Percentiles rank a stretch among this genome's conserved stretches.
phyloP scores from a whole-genome alignment of 345 rosid species.

The Gossypium anomalum region DNA sequence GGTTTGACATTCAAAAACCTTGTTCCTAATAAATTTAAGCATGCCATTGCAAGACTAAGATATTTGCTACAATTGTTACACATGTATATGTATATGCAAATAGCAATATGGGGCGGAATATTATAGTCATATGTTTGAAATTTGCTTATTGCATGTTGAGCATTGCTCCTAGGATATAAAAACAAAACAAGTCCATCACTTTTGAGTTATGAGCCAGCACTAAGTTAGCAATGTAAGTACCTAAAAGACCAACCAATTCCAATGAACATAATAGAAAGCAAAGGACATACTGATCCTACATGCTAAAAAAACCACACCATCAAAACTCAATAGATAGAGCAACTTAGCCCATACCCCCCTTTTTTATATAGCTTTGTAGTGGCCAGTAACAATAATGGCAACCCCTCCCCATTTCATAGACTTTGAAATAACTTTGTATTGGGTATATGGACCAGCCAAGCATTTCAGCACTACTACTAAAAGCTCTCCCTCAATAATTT shows the following conservation, averaged over 20 bases:
- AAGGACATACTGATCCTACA: background rate
- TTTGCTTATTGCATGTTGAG: background rate
- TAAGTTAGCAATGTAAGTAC: background rate
- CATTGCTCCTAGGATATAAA: background rate
- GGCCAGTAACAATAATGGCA: background rate
- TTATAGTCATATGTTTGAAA: background rate
- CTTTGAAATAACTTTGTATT: background rate
- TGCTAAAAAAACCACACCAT: background rate
- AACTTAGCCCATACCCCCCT: background rate
- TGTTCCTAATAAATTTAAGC: no score
- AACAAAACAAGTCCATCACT: conserved; percentile 4
- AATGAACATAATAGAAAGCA: background rate
- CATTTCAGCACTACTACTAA: background rate
- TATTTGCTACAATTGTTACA: background rate
- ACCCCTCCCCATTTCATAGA: no score
- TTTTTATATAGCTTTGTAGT: background rate
- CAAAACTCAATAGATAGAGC: background rate
- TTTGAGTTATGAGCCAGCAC: background rate
- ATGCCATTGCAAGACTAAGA: no score
- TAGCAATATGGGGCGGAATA: background rate
- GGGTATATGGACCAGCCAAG: conserved; percentile 16
- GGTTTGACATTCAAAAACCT: no score
- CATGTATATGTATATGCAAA: background rate
- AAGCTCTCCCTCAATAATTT: background rate
- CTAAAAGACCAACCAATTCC: background rate